Percentiles rank a stretch among this genome's conserved stretches.
Evolutionary conservation across 1,284 basidiomycete genomes (phyloP).

Genomic region (Austroboletus rostrupii): DNA sequence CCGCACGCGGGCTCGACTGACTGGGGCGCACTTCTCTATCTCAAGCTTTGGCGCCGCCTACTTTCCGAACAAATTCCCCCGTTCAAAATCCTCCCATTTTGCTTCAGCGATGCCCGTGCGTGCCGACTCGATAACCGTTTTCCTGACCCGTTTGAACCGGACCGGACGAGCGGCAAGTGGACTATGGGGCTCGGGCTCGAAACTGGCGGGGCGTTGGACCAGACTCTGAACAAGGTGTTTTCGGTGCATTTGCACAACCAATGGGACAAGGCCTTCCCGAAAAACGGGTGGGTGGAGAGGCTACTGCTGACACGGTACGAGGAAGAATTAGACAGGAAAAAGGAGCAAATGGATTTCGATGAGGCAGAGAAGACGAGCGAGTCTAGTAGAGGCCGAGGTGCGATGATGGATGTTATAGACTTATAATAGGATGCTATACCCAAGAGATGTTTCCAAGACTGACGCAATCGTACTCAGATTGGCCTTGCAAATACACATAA

Average conservation of each 20-base stretch:
- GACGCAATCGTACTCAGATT: too few species aligned
- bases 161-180: conserved; percentile 44
- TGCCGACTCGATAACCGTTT: conserved; percentile 87
- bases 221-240: conserved; percentile 69
- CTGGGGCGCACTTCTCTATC: conserved; percentile 89
- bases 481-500: too few species aligned
- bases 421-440: not conserved
- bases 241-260: conserved; percentile 90
- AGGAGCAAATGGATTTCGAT: not conserved
- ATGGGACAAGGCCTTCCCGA: conserved; percentile 82
- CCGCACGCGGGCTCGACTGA: conserved; percentile 80
- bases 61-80: conserved; percentile 69
- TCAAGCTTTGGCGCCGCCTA: conserved; percentile 85
- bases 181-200: conserved; percentile 55
- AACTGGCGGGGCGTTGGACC: conserved; percentile 64
- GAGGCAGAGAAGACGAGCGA: not conserved
- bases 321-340: conserved; percentile 27
- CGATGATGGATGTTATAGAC: not conserved
- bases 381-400: not conserved
- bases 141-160: conserved; percentile 77
- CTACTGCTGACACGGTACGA: conserved; percentile 67
- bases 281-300: conserved; percentile 77
- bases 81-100: conserved; percentile 89
- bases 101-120: conserved; percentile 85
- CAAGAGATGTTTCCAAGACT: not conserved